Evolutionary conservation across 2,329 filamentous ascomycete genomes (phyloP), one percentile per base, ranked within the genome.

Genomic region (Chalara sp.): DNA sequence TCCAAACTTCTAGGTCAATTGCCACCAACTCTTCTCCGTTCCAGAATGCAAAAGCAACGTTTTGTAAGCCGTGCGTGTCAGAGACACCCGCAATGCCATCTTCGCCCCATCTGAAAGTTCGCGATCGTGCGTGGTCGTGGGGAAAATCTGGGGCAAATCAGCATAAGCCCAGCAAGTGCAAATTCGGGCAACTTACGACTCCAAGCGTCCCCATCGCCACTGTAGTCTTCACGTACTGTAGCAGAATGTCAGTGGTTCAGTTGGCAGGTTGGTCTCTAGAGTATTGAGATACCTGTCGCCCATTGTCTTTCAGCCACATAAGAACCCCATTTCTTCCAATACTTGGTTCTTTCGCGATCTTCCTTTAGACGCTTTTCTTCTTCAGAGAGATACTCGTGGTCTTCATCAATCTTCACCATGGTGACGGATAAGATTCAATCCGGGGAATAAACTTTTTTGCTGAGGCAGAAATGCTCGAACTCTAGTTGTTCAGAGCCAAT

Each of bases 281-380:
- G 12, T 28, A 42, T 21, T 21, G 1, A 28, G 37, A 42, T 80
- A 87, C 88, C 90, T 60, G 90, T 96, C 52, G 91, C 90, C 92
- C 92, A 96, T 74, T 96, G 91, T 65, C 91, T 79, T 74, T 97
- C 92, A 50, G 91, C 83, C 61, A 95, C 85, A 65, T 96, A 97
- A 29, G 91, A 86, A 50, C 92, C 92, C 90, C 91, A 96, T 82
- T 86, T 89, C 81, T 97, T 97, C 92, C 92, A 97, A 75, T 97
- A 97, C 69, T 89, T 92, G 58, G 72, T 80, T 57, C 85, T 84
- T 58, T 92, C 81, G 53, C 84, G 81, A 70, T 97, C 92, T 65
- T 96, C 83, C 65, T 86, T 86, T 61, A 97, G 79, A 46, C 93
- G 86, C 69, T 86, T 87, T 76, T 97, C 92, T 72, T 97, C 92